phyloP scores from a whole-genome alignment of 2,329 filamentous ascomycete species.

The Phaeophleospora eucalypticola region DNA sequence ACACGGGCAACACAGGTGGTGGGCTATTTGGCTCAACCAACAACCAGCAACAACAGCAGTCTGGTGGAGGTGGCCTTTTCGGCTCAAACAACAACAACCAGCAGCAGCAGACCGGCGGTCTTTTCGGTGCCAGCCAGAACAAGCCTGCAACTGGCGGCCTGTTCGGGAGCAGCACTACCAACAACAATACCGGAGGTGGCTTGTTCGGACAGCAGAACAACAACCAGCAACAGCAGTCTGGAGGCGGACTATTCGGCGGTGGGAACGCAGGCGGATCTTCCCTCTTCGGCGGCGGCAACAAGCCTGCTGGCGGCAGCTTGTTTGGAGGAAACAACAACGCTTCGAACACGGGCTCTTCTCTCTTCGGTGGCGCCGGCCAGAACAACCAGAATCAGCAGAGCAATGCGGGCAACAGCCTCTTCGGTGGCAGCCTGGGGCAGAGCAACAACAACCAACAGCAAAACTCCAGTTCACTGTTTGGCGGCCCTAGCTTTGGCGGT shows the following conservation, averaged over 20 bases:
- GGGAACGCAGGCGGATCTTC: conserved; percentile 20
- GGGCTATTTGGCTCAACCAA: conserved; percentile 24
- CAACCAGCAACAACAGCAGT: conserved; percentile 19
- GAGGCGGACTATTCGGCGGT: conserved; percentile 38
- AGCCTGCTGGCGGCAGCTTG: conserved; percentile 37
- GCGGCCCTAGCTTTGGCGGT: conserved; percentile 37
- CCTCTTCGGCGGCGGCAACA: conserved; percentile 36
- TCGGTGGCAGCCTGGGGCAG: conserved; percentile 32
- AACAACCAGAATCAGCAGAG: conserved; percentile 39
- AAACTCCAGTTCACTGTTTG: conserved; percentile 49
- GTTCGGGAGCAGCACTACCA: conserved; percentile 36
- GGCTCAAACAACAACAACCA: conserved; percentile 35
- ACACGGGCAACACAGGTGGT: conserved; percentile 17
- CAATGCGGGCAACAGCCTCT: conserved; percentile 35
- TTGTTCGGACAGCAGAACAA: conserved; percentile 35
- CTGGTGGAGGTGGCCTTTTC: conserved; percentile 36
- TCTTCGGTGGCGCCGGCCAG: conserved; percentile 30
- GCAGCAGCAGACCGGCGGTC: conserved; percentile 25
- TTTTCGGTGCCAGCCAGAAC: conserved; percentile 35
- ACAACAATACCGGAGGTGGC: conserved; percentile 27
- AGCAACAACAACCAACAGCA: conserved; percentile 41
- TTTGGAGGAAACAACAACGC: conserved; percentile 39
- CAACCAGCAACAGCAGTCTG: conserved; percentile 29
- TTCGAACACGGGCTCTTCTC: conserved; percentile 30
- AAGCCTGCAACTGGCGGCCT: conserved; percentile 34